phyloP scores from a whole-genome alignment of 2,329 filamentous ascomycete species.

The Fusarium anthophilum region DNA sequence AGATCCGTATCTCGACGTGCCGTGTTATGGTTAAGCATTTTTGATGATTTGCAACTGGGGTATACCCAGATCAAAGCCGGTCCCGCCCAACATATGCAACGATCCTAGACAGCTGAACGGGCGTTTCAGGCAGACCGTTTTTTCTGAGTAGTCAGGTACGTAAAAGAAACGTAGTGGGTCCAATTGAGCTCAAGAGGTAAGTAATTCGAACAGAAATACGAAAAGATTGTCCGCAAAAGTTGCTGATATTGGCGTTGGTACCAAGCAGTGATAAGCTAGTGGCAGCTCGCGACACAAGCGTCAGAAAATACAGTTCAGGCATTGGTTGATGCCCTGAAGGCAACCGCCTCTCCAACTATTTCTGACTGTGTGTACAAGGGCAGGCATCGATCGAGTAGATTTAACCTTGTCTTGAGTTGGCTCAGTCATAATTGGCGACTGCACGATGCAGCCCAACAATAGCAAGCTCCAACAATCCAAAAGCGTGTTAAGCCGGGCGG shows the following conservation, averaged over 20 bases:
- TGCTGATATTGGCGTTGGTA: conserved; percentile 10
- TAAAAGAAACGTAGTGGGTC: conserved; percentile 21
- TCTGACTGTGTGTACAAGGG: conserved; percentile 1
- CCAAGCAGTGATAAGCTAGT: conserved; percentile 19
- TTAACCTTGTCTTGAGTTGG: conserved; percentile 9
- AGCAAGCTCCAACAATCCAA: conserved; percentile 12
- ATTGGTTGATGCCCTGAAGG: conserved; percentile 3
- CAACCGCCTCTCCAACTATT: background rate
- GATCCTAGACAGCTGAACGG: background rate
- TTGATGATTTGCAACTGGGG: conserved; percentile 1
- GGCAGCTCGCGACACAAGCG: conserved; percentile 29
- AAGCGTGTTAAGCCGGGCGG: conserved; percentile 12
- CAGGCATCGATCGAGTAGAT: background rate
- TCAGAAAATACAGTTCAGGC: conserved; percentile 17
- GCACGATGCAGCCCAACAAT: background rate
- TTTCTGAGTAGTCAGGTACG: conserved; percentile 5
- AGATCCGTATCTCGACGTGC: background rate
- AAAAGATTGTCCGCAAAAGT: conserved; percentile 7
- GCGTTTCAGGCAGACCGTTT: conserved; percentile 16
- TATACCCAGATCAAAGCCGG: conserved; percentile 1
- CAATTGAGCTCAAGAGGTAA: conserved; percentile 8
- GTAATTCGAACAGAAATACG: conserved; percentile 27
- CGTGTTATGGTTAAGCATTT: background rate
- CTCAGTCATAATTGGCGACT: background rate
- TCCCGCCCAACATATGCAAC: background rate